Evolutionary conservation across 257 asterid genomes (phyloP), one percentile per base, ranked within the genome.

Genomic region (Handroanthus guayacan): DNA sequence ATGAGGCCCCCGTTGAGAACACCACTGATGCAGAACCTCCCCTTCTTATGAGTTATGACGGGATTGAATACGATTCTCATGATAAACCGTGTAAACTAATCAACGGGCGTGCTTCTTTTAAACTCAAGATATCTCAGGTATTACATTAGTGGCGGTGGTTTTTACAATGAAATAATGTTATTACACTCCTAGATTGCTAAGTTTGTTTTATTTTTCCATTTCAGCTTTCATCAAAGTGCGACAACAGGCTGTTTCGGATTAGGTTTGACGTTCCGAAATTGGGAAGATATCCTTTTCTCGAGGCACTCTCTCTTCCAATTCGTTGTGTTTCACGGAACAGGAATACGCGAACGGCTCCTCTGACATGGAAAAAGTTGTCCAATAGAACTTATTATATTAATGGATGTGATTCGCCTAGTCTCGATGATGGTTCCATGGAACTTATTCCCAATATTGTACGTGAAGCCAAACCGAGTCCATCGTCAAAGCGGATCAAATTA

Each of bases 191-290:
- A 14, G 70, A 79, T 82, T 41, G 51, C 70, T 50, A 55, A 83
- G 36, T 43, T 38, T 63, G 41, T 75, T 55, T 75, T 37, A 62
- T 66, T 48, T 76, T 68, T 71, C 31, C 62, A 48, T 79, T 80
- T 77, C 89, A 94, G 97, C 98, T 94, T 69, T 94, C 98, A 11
- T 94, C 97, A 2, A 92, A 92, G 91, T 87, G 96, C 39, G 93
- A 92, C 48, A 90, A 90, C 84, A 90, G 90, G 85, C 88, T 94
- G 62, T 94, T 94, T 80, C 78, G 82, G 80, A 87, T 94, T 56
- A 87, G 81, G 87, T 94, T 94, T 81, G 85, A 79, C 51, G 77
- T 84, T 78, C 89, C 92, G 50, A 61, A 81, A 69, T 72, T 82
- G 72, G 84, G 93, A 51, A 79, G 77, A 71, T 89, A 72, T 81